Evolutionary conservation across 768 basidiomycete genomes (phyloP).

Genomic region (Russula brevipes): DNA sequence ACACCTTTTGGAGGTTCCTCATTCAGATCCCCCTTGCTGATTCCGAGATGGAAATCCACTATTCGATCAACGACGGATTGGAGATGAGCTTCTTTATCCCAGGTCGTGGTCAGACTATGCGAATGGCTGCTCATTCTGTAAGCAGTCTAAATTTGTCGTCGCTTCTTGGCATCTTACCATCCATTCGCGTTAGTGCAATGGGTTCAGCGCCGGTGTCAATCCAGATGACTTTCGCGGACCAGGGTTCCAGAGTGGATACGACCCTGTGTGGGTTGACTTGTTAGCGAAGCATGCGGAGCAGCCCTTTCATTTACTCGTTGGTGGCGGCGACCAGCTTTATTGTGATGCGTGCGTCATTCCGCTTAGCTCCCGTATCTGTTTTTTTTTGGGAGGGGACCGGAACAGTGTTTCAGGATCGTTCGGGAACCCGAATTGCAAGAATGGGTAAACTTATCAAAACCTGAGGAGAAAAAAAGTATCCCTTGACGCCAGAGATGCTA

Average conservation of each 20-base stretch:
- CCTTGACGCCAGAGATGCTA: constrained; percentile 66
- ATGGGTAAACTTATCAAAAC: constrained; percentile 65
- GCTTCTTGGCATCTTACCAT: background rate
- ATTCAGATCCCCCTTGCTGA: constrained; percentile 71
- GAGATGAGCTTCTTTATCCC: constrained; percentile 81
- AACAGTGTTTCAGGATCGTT: constrained; percentile 48
- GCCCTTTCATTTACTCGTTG: constrained; percentile 89
- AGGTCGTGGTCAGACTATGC: constrained; percentile 73
- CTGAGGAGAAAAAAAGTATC: constrained; percentile 51
- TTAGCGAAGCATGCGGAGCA: constrained; percentile 69
- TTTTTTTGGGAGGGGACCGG: no score
- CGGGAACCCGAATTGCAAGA: constrained; percentile 85
- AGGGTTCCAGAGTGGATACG: constrained; percentile 75
- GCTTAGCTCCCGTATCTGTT: background rate
- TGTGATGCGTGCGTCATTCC: constrained; percentile 59
- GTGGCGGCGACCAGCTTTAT: constrained; percentile 92
- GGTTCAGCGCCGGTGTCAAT: constrained; percentile 85
- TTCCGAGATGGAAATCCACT: constrained; percentile 70
- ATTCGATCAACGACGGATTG: constrained; percentile 78
- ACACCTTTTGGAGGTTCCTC: constrained; percentile 92
- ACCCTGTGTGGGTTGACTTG: constrained; percentile 93
- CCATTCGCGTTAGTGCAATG: constrained; percentile 58
- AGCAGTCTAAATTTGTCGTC: constrained; percentile 25
- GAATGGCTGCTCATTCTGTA: constrained; percentile 86
- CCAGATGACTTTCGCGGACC: constrained; percentile 80